Evolutionary conservation across 768 basidiomycete genomes (phyloP).

Genomic region (Hortiboletus campestris): DNA sequence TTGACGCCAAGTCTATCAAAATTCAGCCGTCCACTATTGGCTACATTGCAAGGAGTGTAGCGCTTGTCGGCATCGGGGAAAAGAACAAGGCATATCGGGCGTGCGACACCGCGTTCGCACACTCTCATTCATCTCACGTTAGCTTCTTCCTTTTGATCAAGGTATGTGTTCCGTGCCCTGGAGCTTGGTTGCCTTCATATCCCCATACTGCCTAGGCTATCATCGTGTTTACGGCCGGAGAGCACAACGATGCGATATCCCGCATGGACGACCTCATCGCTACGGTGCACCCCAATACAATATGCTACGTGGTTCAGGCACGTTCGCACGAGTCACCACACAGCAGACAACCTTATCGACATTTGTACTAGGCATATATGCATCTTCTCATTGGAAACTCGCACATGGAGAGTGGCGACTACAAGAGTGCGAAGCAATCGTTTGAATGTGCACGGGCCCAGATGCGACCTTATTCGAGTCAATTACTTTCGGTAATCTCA

Average conservation of each 20-base stretch:
- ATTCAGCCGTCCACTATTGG: neutral
- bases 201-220: too few species aligned
- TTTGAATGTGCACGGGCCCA: neutral
- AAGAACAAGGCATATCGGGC: too few species aligned
- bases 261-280: too few species aligned
- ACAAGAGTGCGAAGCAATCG: neutral
- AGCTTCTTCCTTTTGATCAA: neutral
- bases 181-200: neutral
- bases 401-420: neutral
- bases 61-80: too few species aligned
- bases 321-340: neutral
- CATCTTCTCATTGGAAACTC: neutral
- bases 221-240: too few species aligned
- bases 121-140: neutral
- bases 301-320: too few species aligned
- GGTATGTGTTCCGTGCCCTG: neutral
- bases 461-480: neutral
- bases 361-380: neutral
- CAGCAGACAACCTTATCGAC: neutral
- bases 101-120: too few species aligned
- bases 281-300: too few species aligned
- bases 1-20: constrained; percentile 3
- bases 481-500: neutral
- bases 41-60: too few species aligned
- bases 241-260: too few species aligned